Base-by-base conservation (phyloP, 2,329 filamentous ascomycete genomes). In the Nakataea oryzae region DNA sequence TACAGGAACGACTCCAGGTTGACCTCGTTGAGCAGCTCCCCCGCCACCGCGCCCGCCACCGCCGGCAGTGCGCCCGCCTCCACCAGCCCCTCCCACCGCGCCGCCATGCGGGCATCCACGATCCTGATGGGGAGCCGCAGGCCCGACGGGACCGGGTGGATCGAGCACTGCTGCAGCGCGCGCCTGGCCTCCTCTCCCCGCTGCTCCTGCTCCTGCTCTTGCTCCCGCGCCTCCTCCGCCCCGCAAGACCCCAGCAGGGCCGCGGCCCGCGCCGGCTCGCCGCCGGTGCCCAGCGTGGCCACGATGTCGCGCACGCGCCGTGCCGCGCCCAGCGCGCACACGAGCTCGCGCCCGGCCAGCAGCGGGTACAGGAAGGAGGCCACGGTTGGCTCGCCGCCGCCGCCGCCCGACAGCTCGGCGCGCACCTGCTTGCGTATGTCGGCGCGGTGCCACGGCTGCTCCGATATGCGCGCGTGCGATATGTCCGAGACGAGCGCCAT, bases 401-500 rank as follows among this genome's bases (percentile, higher is more conserved):
- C 73, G 7, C 86, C 83, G 60, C 86, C 79, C 54, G 81, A 75
- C 41, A 77, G 76, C 71, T 92, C 89, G 34, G 86, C 76, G 63
- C 85, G 79, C 63, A 91, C 83, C 69, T 91, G 87, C 17, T 81
- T 79, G 60, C 81, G 75, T 59, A 91, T 85, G 56, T 85, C 83
- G 27, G 74, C 76, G 66, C 87, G 86, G 67, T 75, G 75, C 69
- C 75, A 75, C 1, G 74, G 68, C 63, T 77, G 70, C 32, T 70
- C 66, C 0, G 67, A 59, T 6, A 79, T 72, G 8, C 66, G 63
- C 5, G 69, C 68, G 69, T 92, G 87, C 2, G 86, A 88, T 29
- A 92, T 84, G 67, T 93, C 89, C 0, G 88, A 91, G 1, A 88
- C 82, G 2, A 92, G 76, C 5, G 88, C 88, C 6, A 93, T 80